These are phyloP conservation scores for Diutina sp. DNA, from an alignment of 1,139 yeast genomes.

Conservation along the genomic window DNA sequence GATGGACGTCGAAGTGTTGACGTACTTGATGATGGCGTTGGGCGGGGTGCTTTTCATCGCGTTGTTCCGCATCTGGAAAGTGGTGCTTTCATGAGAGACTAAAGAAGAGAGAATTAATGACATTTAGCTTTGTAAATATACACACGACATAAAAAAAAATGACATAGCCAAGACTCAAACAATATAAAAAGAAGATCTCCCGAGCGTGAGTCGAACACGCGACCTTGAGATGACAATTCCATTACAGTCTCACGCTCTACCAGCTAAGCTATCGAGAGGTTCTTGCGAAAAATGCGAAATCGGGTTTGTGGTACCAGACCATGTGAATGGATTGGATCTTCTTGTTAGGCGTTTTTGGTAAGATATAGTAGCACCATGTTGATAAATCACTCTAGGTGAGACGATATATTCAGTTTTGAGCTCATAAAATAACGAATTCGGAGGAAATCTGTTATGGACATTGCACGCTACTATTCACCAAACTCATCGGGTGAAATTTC, in stretches of 20 bases:
- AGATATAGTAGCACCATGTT: too few relatives aligned
- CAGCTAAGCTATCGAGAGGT: not conserved
- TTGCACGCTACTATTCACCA: too few relatives aligned
- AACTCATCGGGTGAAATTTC: too few relatives aligned
- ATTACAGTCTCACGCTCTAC: not conserved
- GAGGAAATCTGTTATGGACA: too few relatives aligned
- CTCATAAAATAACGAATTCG: too few relatives aligned
- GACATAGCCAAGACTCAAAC: too few relatives aligned
- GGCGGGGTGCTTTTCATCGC: not conserved
- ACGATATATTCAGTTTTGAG: too few relatives aligned
- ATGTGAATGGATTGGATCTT: too few relatives aligned
- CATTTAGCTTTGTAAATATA: not conserved
- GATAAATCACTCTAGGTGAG: too few relatives aligned
- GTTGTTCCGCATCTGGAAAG: not conserved
- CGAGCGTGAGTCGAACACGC: not conserved
- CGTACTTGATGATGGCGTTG: not conserved
- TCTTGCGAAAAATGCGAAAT: not conserved
- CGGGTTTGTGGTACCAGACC: too few relatives aligned
- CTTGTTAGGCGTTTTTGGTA: too few relatives aligned
- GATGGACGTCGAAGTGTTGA: not conserved
- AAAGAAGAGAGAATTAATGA: not conserved
- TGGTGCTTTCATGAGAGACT: not conserved
- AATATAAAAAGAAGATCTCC: not conserved
- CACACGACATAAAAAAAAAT: too few relatives aligned
- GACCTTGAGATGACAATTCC: not conserved